A percentile compares a stretch with the other conserved stretches of the same genome.
phyloP scores from a whole-genome alignment of 2,329 filamentous ascomycete genomes.

The Tolypocladium pustulatum region DNA sequence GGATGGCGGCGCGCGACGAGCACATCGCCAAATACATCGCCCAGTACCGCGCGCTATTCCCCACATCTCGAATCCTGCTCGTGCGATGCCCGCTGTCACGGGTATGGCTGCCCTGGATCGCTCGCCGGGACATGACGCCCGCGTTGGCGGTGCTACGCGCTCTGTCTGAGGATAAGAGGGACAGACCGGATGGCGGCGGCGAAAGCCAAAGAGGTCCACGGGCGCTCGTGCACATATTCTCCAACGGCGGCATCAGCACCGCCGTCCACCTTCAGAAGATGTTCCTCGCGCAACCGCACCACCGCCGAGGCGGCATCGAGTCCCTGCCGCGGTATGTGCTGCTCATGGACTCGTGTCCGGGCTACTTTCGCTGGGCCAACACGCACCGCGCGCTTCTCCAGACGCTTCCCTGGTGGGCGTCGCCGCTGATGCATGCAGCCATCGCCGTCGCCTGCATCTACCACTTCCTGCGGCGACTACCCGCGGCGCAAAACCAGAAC shows the following conservation, averaged over 20 bases:
- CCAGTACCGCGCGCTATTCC: conserved; percentile 32
- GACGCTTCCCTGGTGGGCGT: conserved; percentile 20
- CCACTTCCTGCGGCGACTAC: conserved; percentile 17
- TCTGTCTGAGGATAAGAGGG: conserved; percentile 12
- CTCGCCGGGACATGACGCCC: conserved; percentile 23
- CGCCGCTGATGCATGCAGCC: conserved; percentile 23
- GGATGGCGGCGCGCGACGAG: conserved; percentile 39
- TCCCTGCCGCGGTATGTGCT: conserved; percentile 29
- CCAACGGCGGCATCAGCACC: conserved; percentile 38
- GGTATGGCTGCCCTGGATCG: conserved; percentile 20
- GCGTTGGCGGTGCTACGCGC: conserved; percentile 28
- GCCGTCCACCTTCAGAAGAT: conserved; percentile 22
- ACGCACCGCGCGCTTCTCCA: conserved; percentile 28
- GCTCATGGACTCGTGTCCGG: conserved; percentile 38
- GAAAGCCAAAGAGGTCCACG: conserved; percentile 10
- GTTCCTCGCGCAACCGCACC: conserved; percentile 5
- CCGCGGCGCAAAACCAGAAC: conserved; percentile 20
- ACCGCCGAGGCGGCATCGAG: conserved; percentile 5
- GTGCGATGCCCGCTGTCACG: conserved; percentile 29
- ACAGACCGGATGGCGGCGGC: conserved; percentile 1
- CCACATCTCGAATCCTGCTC: conserved; percentile 34
- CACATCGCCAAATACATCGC: conserved; percentile 42
- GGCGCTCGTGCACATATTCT: conserved; percentile 39
- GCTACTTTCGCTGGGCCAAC: conserved; percentile 27
- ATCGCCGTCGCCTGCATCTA: conserved; percentile 20